Conservation (phyloP, 1,284 basidiomycete genomes). For the Ganoderma lingzhi region DNA sequence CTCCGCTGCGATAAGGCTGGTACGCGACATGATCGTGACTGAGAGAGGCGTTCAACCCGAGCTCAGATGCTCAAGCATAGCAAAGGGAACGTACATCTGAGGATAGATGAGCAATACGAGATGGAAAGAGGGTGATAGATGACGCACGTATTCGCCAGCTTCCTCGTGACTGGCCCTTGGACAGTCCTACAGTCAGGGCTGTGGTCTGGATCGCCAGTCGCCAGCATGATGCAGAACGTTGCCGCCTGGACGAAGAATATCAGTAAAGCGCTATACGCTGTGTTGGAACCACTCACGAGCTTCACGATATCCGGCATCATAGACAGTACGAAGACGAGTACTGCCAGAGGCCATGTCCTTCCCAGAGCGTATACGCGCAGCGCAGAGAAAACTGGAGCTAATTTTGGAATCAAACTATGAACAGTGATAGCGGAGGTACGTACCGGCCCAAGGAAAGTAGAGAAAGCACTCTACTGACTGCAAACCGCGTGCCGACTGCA, state of each 20-base stretch:
- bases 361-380: conserved; percentile 21
- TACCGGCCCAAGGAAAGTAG: not conserved
- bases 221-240: not conserved
- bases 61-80: no score
- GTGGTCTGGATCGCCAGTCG: not conserved
- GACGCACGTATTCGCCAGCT: conserved; percentile 2
- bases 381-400: conserved; percentile 17
- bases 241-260: not conserved
- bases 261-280: no score
- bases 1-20: conserved; percentile 12
- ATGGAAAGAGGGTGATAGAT: not conserved
- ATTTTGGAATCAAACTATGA: no score
- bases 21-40: conserved; percentile 17
- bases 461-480: not conserved
- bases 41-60: not conserved
- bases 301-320: conserved; percentile 14
- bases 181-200: not conserved
- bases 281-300: conserved; percentile 6
- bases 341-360: not conserved
- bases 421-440: not conserved
- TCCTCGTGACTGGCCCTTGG: not conserved
- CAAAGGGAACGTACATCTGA: not conserved
- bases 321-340: conserved; percentile 12
- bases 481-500: not conserved
- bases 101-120: not conserved